These are phyloP conservation scores for Eucalyptus leucophloia DNA, from an alignment of 345 rosid species.

Conservation along the genomic window DNA sequence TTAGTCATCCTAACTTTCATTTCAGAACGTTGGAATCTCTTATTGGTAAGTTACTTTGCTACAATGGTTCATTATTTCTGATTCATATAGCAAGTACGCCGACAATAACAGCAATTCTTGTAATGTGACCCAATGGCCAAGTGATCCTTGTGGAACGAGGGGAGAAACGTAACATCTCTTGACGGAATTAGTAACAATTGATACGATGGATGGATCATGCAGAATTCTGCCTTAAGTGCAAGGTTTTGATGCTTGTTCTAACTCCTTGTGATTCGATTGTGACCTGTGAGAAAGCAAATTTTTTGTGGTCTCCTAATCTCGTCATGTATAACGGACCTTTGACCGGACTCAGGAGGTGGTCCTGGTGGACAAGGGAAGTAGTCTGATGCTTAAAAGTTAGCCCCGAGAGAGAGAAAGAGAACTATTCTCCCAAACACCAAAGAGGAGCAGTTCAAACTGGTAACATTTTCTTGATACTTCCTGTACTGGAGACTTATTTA, in stretches of 20 bases:
- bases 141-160: background rate
- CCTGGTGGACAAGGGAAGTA: background rate
- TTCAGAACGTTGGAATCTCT: background rate
- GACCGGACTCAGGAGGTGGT: background rate
- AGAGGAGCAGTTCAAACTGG: background rate
- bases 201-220: background rate
- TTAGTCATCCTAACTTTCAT: background rate
- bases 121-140: background rate
- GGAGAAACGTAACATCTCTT: background rate
- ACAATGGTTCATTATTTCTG: background rate
- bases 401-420: background rate
- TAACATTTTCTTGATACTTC: background rate
- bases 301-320: background rate
- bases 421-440: background rate
- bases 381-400: background rate
- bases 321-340: background rate
- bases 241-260: background rate
- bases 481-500: background rate
- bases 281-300: background rate
- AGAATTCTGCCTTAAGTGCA: background rate
- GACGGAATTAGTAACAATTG: background rate
- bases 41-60: background rate
- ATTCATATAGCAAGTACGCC: background rate
- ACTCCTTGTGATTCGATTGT: background rate
- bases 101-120: background rate